phyloP scores from a whole-genome alignment of 2,329 filamentous ascomycete species.

The Claviceps digitariae region DNA sequence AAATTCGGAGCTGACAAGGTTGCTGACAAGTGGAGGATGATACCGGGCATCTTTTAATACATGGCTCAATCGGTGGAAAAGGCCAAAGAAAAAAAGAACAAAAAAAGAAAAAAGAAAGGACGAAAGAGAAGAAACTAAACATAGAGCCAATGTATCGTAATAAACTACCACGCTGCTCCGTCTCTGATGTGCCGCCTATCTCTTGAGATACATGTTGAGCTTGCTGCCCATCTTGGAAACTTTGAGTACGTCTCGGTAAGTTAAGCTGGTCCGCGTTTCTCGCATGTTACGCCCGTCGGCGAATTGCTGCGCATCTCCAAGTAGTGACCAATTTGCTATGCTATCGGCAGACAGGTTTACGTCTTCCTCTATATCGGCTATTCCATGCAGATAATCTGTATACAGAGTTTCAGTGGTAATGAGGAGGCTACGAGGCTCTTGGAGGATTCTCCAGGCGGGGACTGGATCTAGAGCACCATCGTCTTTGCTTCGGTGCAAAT shows the following conservation, averaged over 20 bases:
- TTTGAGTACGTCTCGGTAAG: conserved; percentile 75
- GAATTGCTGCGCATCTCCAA: conserved; percentile 36
- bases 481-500: conserved; percentile 54
- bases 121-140: too few relatives aligned
- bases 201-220: conserved; percentile 38
- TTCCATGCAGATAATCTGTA: conserved; percentile 60
- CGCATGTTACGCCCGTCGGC: conserved; percentile 42
- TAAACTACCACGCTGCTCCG: not conserved
- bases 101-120: not conserved
- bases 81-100: not conserved
- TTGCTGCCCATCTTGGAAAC: conserved; percentile 62
- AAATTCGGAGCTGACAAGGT: conserved; percentile 61
- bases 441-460: conserved; percentile 50
- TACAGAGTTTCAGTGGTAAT: conserved; percentile 60
- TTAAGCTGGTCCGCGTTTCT: conserved; percentile 55
- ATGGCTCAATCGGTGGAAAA: not conserved
- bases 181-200: conserved; percentile 4
- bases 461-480: conserved; percentile 41
- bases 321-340: conserved; percentile 59
- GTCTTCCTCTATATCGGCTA: conserved; percentile 54
- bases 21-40: conserved; percentile 56
- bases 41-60: conserved; percentile 51
- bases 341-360: conserved; percentile 44
- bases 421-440: conserved; percentile 71
- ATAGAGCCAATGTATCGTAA: not conserved